These are phyloP conservation scores for Macaranga tanarius DNA, from an alignment of 441 rosid species.

Conservation along the genomic window DNA sequence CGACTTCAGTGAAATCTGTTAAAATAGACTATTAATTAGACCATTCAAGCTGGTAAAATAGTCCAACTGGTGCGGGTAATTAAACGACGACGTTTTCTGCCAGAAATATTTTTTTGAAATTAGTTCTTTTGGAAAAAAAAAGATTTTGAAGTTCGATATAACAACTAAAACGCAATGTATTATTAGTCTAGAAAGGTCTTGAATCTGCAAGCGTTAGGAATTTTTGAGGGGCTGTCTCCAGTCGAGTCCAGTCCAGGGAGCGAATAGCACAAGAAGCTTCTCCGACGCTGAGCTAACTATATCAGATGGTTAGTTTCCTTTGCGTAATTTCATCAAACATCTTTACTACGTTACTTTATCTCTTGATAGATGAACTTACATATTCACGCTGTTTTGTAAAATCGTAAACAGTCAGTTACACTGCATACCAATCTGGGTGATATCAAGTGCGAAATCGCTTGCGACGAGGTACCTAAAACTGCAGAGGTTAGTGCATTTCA, in stretches of 20 bases:
- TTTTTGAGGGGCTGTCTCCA: neutral
- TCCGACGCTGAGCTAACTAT: neutral
- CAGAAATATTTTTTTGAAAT: no score
- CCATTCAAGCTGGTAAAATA: no score
- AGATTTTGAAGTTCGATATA: no score
- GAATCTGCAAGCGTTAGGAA: neutral
- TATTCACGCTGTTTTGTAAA: neutral
- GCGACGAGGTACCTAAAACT: conserved; percentile 89
- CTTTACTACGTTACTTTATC: neutral
- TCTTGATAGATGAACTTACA: neutral
- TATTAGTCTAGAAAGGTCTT: neutral
- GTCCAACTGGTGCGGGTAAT: no score
- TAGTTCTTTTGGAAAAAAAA: no score
- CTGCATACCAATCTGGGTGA: conserved; percentile 96
- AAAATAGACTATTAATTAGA: no score
- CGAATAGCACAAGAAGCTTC: neutral
- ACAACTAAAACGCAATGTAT: no score
- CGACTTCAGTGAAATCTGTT: no score
- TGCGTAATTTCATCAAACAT: conserved; percentile 17
- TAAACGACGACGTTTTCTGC: no score
- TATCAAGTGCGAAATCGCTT: conserved; percentile 93
- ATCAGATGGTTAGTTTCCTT: conserved; percentile 19
- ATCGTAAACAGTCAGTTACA: conserved; percentile 68
- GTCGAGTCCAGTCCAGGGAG: neutral
- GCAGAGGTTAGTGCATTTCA: conserved; percentile 59